phyloP scores from a whole-genome alignment of 2,329 filamentous ascomycete genomes.

The Aspergillus ochraceus region DNA sequence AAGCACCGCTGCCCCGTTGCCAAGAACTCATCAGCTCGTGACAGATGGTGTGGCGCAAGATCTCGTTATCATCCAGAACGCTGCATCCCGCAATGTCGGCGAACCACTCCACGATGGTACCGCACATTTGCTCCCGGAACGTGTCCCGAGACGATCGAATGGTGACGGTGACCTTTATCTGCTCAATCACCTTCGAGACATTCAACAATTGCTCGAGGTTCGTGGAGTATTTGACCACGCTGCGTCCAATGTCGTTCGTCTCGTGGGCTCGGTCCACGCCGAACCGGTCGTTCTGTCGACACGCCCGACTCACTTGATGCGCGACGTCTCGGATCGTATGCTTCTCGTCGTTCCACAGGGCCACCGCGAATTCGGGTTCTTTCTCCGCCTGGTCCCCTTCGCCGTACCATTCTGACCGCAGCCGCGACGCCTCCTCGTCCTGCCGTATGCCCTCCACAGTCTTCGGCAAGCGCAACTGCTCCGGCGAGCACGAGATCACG shows the following conservation, averaged over 20 bases:
- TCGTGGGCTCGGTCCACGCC: constrained; percentile 78
- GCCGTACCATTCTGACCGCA: constrained; percentile 73
- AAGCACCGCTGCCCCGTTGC: constrained; percentile 80
- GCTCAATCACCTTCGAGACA: constrained; percentile 84
- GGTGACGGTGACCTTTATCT: constrained; percentile 94
- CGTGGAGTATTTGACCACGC: constrained; percentile 73
- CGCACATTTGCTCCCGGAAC: constrained; percentile 97
- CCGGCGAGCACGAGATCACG: constrained; percentile 95
- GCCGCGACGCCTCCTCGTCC: constrained; percentile 77
- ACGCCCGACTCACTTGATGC: constrained; percentile 87
- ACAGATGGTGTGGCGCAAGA: constrained; percentile 80
- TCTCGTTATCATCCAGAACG: constrained; percentile 74
- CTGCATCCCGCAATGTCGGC: constrained; percentile 87
- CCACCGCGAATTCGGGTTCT: constrained; percentile 74
- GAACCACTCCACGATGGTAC: constrained; percentile 96
- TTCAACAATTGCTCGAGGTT: constrained; percentile 71
- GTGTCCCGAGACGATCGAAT: constrained; percentile 92
- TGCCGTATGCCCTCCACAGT: constrained; percentile 74
- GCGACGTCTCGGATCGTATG: constrained; percentile 90
- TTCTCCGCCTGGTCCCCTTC: constrained; percentile 61
- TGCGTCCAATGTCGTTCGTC: constrained; percentile 84
- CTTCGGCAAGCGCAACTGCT: constrained; percentile 86
- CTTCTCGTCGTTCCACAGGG: constrained; percentile 98
- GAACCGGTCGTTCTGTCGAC: constrained; percentile 67
- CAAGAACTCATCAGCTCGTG: constrained; percentile 88